A percentile compares a stretch with the other conserved stretches of the same genome.
phyloP scores from a whole-genome alignment of 176 grass and related monocot species.

The Oryza nivara region DNA sequence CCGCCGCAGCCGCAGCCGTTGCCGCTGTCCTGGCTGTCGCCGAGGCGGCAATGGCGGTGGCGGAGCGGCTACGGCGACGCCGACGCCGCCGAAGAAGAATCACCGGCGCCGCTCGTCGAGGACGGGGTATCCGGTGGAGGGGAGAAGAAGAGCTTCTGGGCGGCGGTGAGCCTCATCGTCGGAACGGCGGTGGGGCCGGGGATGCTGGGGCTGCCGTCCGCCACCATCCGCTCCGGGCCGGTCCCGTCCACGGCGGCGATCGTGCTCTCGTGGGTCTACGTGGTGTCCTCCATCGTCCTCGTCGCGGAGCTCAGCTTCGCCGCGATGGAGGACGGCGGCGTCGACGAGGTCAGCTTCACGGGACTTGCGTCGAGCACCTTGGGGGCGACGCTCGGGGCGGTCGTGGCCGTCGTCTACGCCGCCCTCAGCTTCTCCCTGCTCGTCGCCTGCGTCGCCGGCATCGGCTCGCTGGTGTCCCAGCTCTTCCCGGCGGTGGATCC shows the following conservation, averaged over 20 bases:
- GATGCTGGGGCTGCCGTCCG: slow-evolving; percentile 75
- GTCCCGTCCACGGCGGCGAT: slow-evolving; percentile 62
- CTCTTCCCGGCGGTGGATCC: slow-evolving; percentile 51
- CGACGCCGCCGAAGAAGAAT: background rate
- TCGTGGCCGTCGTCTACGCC: slow-evolving; percentile 67
- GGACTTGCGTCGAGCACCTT: slow-evolving; percentile 75
- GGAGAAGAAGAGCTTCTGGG: slow-evolving; percentile 76
- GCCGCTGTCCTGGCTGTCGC: background rate
- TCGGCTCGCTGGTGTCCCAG: slow-evolving; percentile 61
- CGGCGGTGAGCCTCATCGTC: slow-evolving; percentile 71
- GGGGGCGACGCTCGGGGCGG: slow-evolving; percentile 41
- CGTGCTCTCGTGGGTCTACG: slow-evolving; percentile 77
- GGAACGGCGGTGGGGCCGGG: slow-evolving; percentile 81
- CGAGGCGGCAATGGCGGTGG: slow-evolving; percentile 44
- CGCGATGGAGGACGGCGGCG: slow-evolving; percentile 52
- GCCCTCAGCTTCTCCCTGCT: slow-evolving; percentile 78
- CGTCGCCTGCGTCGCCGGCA: slow-evolving; percentile 74
- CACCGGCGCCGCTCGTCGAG: background rate
- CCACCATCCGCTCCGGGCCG: slow-evolving; percentile 71
- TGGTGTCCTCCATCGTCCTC: slow-evolving; percentile 75
- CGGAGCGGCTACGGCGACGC: slow-evolving; percentile 2
- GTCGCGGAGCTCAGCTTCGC: slow-evolving; percentile 80
- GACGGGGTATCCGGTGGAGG: background rate
- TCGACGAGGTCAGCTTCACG: slow-evolving; percentile 84
- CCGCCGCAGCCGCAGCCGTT: background rate